Evolutionary conservation across 2,329 filamentous ascomycete genomes (phyloP).

Genomic region (Aspergillus novofumigatus): DNA sequence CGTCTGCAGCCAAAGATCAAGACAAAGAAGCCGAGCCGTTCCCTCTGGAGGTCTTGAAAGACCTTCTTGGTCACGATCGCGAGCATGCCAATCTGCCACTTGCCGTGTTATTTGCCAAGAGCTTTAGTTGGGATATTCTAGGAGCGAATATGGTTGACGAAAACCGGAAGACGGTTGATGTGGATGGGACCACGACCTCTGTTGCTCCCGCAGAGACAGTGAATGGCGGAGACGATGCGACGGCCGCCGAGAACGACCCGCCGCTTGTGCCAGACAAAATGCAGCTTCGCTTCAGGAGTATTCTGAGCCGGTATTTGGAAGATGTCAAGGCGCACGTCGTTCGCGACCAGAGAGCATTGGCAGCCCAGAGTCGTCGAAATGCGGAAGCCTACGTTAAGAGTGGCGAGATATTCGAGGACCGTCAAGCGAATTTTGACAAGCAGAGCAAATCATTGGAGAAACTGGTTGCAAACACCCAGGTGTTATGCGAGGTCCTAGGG

Average conservation of each 20-base stretch:
- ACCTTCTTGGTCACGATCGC: constrained; percentile 86
- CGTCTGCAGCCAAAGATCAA: constrained; percentile 56
- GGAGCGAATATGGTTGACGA: constrained; percentile 72
- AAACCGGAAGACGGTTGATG: constrained; percentile 77
- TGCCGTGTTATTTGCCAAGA: constrained; percentile 91
- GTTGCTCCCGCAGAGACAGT: constrained; percentile 45
- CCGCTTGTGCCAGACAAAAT: constrained; percentile 73
- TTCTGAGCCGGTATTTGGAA: constrained; percentile 84
- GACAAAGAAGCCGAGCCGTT: constrained; percentile 79
- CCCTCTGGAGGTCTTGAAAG: constrained; percentile 94
- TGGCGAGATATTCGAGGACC: constrained; percentile 95
- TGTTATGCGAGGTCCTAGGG: constrained; percentile 81
- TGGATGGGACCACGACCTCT: constrained; percentile 65
- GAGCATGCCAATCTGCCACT: constrained; percentile 89
- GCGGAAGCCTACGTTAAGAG: constrained; percentile 98
- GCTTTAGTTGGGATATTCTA: constrained; percentile 91
- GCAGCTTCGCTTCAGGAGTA: constrained; percentile 79
- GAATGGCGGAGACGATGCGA: constrained; percentile 46
- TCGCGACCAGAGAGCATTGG: constrained; percentile 86
- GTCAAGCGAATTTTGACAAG: constrained; percentile 93
- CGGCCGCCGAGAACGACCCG: constrained; percentile 57
- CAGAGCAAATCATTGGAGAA: constrained; percentile 89
- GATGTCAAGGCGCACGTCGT: constrained; percentile 85
- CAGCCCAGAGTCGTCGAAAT: constrained; percentile 84
- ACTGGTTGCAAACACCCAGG: constrained; percentile 82